Evolutionary conservation across 345 rosid genomes (phyloP).

Genomic region (Hibiscus tridactylites): DNA sequence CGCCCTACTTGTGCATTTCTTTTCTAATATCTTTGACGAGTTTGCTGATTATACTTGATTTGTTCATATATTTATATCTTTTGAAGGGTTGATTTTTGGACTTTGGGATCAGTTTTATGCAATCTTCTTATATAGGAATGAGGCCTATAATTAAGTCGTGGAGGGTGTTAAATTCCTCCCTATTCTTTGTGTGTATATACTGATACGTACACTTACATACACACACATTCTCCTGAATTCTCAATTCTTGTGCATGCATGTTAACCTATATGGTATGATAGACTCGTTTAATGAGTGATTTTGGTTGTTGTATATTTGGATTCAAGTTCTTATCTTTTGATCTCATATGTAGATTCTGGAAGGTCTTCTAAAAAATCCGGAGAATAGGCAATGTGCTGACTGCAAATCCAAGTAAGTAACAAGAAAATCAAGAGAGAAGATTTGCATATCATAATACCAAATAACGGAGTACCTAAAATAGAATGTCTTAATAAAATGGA

Average conservation of each 20-base stretch:
- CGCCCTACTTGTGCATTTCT: background rate
- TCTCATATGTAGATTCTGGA: constrained; percentile 65
- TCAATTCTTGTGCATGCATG: background rate
- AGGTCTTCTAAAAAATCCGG: constrained; percentile 83
- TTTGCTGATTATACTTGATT: background rate
- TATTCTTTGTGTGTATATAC: background rate
- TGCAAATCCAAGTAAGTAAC: constrained; percentile 82
- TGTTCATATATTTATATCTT: background rate
- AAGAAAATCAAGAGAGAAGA: background rate
- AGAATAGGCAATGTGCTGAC: constrained; percentile 94
- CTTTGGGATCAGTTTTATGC: background rate
- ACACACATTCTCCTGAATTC: background rate
- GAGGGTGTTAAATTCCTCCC: background rate
- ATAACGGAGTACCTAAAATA: background rate
- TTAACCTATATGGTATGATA: background rate
- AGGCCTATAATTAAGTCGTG: background rate
- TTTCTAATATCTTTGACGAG: background rate
- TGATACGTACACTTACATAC: background rate
- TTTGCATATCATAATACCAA: background rate
- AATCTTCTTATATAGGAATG: background rate
- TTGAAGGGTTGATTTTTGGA: background rate
- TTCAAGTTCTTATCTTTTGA: constrained; percentile 6
- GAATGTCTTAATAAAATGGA: background rate
- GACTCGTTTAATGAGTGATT: background rate
- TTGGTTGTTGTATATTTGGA: background rate